Evolutionary conservation across 1,284 basidiomycete genomes (phyloP).

Genomic region (Ceratobasidium sp.): DNA sequence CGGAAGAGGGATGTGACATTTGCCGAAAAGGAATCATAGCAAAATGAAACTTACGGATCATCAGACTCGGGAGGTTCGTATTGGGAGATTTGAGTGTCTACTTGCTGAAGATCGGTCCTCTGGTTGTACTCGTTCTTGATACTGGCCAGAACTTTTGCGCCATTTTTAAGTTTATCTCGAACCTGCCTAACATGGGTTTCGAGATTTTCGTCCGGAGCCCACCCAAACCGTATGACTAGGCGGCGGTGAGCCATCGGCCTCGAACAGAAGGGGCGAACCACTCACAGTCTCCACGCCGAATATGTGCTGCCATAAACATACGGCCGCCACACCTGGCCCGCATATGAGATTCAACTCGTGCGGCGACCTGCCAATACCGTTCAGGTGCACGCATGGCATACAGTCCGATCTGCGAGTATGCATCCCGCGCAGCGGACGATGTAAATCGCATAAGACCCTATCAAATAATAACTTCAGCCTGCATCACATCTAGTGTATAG

Average conservation of each 20-base stretch:
- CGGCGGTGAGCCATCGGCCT: neutral
- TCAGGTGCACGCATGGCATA: conserved; percentile 55
- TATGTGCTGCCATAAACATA: conserved; percentile 63
- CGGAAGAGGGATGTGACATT: neutral
- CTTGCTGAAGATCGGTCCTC: conserved; percentile 9
- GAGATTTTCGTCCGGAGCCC: neutral
- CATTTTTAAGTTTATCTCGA: conserved; percentile 54
- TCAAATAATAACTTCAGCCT: neutral
- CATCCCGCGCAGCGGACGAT: conserved; percentile 53
- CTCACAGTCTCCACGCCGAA: conserved; percentile 63
- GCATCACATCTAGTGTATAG: neutral
- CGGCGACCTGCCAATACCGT: conserved; percentile 55
- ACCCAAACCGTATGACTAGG: conserved; percentile 14
- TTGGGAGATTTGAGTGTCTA: conserved; percentile 19
- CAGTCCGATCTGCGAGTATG: conserved; percentile 57
- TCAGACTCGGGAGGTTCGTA: conserved; percentile 33
- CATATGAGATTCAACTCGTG: conserved; percentile 58
- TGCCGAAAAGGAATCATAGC: neutral
- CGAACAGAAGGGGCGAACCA: conserved; percentile 2
- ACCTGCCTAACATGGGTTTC: conserved; percentile 58
- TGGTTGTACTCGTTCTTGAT: conserved; percentile 46
- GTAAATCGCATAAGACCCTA: conserved; percentile 61
- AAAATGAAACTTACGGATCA: conserved; percentile 48
- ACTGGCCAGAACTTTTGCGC: conserved; percentile 53
- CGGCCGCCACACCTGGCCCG: conserved; percentile 55